Percentiles rank a stretch among this genome's conserved stretches.
Evolutionary conservation across 495 filamentous ascomycete species (phyloP).

Genomic region (Daldinia caldariorum): DNA sequence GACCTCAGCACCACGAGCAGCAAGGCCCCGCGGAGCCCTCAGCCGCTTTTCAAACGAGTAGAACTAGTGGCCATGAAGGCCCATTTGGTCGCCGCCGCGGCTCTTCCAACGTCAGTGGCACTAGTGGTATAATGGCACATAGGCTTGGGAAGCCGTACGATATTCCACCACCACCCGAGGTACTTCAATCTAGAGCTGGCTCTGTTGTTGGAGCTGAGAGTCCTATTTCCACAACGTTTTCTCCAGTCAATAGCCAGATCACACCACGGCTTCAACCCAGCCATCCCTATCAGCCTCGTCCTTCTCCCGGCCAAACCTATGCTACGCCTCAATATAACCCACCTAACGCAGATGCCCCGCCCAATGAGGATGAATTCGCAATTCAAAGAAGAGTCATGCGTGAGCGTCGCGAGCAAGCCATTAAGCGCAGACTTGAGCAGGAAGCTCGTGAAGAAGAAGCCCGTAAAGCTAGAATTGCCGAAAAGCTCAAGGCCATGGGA

Average conservation of each 20-base stretch:
- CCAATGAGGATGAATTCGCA: slow-evolving; percentile 66
- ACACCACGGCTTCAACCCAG: slow-evolving; percentile 49
- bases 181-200: slow-evolving; percentile 53
- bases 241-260: slow-evolving; percentile 49
- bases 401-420: slow-evolving; percentile 77
- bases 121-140: slow-evolving; percentile 74
- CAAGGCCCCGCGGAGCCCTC: slow-evolving; percentile 87
- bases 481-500: slow-evolving; percentile 83
- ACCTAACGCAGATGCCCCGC: slow-evolving; percentile 46
- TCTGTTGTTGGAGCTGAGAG: slow-evolving; percentile 59
- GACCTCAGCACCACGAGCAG: slow-evolving; percentile 65
- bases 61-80: slow-evolving; percentile 72
- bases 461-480: slow-evolving; percentile 79
- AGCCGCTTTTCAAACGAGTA: slow-evolving; percentile 86
- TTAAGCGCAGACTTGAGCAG: slow-evolving; percentile 80
- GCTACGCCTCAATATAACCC: slow-evolving; percentile 57
- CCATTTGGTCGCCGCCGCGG: slow-evolving; percentile 82
- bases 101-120: slow-evolving; percentile 95
- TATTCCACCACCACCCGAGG: slow-evolving; percentile 57
- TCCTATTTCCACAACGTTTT: slow-evolving; percentile 57
- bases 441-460: slow-evolving; percentile 84
- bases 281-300: slow-evolving; percentile 60
- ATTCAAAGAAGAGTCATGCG: slow-evolving; percentile 87
- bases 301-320: slow-evolving; percentile 59
- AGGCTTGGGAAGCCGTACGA: slow-evolving; percentile 58